Evolutionary conservation across 2,329 filamentous ascomycete species (phyloP).

Genomic region (Aspergillus aculeatus): DNA sequence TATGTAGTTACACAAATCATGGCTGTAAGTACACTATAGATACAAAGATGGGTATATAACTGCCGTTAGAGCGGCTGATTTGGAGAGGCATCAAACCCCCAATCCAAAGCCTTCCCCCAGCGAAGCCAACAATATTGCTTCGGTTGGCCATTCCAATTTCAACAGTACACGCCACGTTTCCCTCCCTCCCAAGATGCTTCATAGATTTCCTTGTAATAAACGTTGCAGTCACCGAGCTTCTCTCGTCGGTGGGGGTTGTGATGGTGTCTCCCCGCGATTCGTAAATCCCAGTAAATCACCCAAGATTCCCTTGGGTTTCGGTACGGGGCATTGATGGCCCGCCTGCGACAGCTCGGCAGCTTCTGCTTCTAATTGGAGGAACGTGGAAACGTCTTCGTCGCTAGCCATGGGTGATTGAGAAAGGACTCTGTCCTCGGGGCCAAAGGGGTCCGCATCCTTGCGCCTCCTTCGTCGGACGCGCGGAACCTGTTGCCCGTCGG

Average conservation of each 20-base stretch:
- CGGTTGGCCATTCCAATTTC: conserved; percentile 1
- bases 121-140: not conserved
- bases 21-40: conserved; percentile 14
- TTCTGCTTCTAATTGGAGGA: conserved; percentile 42
- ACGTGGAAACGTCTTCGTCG: conserved; percentile 47
- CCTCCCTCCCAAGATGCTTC: not conserved
- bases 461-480: conserved; percentile 38
- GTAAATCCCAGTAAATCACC: conserved; percentile 73
- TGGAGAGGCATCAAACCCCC: not conserved
- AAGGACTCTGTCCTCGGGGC: conserved; percentile 16
- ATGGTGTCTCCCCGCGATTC: conserved; percentile 27
- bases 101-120: not conserved
- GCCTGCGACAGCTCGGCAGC: conserved; percentile 42
- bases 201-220: not conserved
- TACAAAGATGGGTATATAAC: conserved; percentile 27
- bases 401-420: conserved; percentile 19
- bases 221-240: conserved; percentile 9
- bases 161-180: not conserved
- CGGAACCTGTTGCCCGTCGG: conserved; percentile 45
- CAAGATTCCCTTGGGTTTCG: conserved; percentile 78
- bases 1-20: conserved; percentile 5
- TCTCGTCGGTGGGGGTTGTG: conserved; percentile 2
- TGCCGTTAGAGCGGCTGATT: conserved; percentile 5
- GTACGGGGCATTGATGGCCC: conserved; percentile 81
- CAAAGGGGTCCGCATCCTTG: conserved; percentile 27